A percentile compares a stretch with the other conserved stretches of the same genome.
phyloP scores from a whole-genome alignment of 2,329 filamentous ascomycete genomes.

The Neonectria faginata region DNA sequence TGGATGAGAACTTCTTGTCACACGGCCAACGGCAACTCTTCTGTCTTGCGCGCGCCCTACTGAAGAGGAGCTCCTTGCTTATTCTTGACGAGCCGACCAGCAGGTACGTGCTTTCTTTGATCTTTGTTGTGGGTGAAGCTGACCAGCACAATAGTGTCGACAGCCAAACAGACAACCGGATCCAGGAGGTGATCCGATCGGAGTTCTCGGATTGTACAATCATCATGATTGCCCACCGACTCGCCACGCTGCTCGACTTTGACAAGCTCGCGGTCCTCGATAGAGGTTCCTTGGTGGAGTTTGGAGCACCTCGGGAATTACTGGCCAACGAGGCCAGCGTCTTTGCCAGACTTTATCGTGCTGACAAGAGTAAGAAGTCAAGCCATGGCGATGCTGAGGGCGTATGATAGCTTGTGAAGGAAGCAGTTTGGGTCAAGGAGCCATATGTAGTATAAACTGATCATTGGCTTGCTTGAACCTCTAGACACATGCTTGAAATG shows the following conservation, averaged over 20 bases:
- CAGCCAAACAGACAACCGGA: slow-evolving; percentile 45
- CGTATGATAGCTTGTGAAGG: background rate
- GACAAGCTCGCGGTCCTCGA: slow-evolving; percentile 50
- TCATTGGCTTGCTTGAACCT: background rate
- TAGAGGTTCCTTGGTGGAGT: slow-evolving; percentile 45
- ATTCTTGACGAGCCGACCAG: slow-evolving; percentile 56
- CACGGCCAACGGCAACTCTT: slow-evolving; percentile 51
- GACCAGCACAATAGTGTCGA: slow-evolving; percentile 42
- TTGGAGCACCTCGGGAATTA: slow-evolving; percentile 43
- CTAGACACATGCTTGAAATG: no score
- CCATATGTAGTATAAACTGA: background rate
- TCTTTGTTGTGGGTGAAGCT: slow-evolving; percentile 1
- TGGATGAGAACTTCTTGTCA: slow-evolving; percentile 52
- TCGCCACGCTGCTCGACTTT: slow-evolving; percentile 51
- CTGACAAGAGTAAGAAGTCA: slow-evolving; percentile 38
- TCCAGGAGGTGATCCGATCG: slow-evolving; percentile 47
- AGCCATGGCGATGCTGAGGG: background rate
- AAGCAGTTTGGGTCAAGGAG: background rate
- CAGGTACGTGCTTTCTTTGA: slow-evolving; percentile 40
- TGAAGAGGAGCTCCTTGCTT: slow-evolving; percentile 45
- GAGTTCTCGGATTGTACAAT: slow-evolving; percentile 49
- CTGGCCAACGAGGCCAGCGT: slow-evolving; percentile 35
- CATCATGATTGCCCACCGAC: slow-evolving; percentile 51
- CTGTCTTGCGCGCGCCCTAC: slow-evolving; percentile 48
- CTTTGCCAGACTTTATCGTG: slow-evolving; percentile 42